phyloP scores from a whole-genome alignment of 345 rosid genomes.

The Rhizophora apiculata region DNA sequence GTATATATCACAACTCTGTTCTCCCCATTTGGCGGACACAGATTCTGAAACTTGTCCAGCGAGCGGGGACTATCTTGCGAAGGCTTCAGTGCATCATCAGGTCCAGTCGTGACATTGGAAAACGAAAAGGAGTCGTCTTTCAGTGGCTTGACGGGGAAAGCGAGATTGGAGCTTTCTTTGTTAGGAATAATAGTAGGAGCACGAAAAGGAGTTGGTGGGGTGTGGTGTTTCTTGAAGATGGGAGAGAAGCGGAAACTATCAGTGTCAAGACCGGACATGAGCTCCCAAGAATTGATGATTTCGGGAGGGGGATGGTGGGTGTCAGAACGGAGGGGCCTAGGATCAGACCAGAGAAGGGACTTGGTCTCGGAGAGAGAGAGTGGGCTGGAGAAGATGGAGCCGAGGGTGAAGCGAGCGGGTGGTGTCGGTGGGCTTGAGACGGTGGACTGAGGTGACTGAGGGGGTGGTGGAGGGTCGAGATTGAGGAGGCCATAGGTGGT shows the following conservation, averaged over 20 bases:
- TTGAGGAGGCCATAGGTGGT: slow-evolving; percentile 92
- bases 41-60: slow-evolving; percentile 10
- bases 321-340: slow-evolving; percentile 36
- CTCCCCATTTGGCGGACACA: slow-evolving; percentile 47
- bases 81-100: not conserved
- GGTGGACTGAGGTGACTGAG: slow-evolving; percentile 19
- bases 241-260: slow-evolving; percentile 83
- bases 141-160: slow-evolving; percentile 5
- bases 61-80: not conserved
- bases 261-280: slow-evolving; percentile 79
- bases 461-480: slow-evolving; percentile 58
- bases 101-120: not conserved
- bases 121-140: not conserved
- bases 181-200: not conserved
- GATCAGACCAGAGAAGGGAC: slow-evolving; percentile 46
- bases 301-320: slow-evolving; percentile 31
- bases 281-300: slow-evolving; percentile 84
- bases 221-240: slow-evolving; percentile 18
- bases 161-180: slow-evolving; percentile 56
- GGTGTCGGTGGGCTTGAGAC: slow-evolving; percentile 49
- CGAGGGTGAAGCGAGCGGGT: slow-evolving; percentile 47
- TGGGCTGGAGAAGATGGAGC: slow-evolving; percentile 41
- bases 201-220: too few species aligned
- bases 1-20: slow-evolving; percentile 70
- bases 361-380: slow-evolving; percentile 39